Conservation (phyloP, 352 stramenopile species). For the Pythium angustatum region DNA sequence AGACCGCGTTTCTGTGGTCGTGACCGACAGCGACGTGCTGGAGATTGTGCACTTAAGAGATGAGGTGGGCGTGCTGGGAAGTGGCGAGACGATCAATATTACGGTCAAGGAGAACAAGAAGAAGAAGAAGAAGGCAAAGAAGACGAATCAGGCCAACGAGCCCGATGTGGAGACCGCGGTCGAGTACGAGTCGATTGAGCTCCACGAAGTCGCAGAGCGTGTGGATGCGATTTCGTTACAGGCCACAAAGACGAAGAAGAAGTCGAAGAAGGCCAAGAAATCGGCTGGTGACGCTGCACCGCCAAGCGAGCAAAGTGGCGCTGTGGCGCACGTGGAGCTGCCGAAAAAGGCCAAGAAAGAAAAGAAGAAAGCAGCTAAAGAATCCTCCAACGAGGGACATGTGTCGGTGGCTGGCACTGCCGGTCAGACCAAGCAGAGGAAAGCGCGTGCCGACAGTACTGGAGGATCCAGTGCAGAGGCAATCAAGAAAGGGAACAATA, state of each 20-base stretch:
- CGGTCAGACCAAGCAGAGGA: not conserved
- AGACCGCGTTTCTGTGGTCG: conserved; percentile 11
- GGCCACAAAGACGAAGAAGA: not conserved
- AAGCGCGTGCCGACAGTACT: not conserved
- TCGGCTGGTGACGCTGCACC: not conserved
- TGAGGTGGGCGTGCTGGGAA: conserved; percentile 2
- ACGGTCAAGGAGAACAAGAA: conserved; percentile 16
- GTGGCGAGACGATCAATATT: conserved; percentile 13
- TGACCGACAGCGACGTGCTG: conserved; percentile 15
- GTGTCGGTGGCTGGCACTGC: not conserved
- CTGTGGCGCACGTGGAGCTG: not conserved
- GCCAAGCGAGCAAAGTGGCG: no score
- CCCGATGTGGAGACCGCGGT: not conserved
- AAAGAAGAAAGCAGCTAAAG: not conserved
- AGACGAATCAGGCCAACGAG: no score
- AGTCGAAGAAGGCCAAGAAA: conserved; percentile 12
- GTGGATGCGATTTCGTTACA: not conserved
- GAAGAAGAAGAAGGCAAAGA: conserved; percentile 20
- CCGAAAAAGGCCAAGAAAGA: conserved; percentile 12
- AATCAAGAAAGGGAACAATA: conserved; percentile 7
- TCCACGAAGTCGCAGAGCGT: conserved; percentile 9
- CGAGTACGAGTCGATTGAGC: not conserved
- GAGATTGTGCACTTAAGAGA: conserved; percentile 18
- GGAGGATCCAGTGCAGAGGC: not conserved
- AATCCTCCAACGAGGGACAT: not conserved